A percentile compares a stretch with the other conserved stretches of the same genome.
phyloP scores from a whole-genome alignment of 176 grass and related monocot genomes.

The Eremochloa ophiuroides region DNA sequence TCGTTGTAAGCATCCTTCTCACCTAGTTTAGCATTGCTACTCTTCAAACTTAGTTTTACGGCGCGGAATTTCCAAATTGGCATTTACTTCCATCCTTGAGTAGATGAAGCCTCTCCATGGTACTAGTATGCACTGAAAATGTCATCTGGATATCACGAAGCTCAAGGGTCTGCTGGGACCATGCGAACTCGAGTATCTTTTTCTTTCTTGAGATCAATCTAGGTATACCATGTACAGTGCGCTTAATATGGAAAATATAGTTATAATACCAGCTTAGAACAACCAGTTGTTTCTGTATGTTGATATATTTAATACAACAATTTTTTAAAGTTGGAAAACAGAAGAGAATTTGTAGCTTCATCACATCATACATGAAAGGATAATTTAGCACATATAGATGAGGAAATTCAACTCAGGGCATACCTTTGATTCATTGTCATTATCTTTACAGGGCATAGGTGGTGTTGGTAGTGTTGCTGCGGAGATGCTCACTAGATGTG shows the following conservation, averaged over 20 bases:
- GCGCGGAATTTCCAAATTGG: not conserved
- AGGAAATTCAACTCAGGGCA: not conserved
- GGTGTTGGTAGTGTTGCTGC: conserved; percentile 95
- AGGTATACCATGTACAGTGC: not conserved
- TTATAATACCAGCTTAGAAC: not conserved
- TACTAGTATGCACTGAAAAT: not conserved
- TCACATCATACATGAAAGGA: not conserved
- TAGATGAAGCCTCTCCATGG: not conserved
- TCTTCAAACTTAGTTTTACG: not conserved
- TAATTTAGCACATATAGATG: not conserved
- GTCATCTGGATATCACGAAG: not conserved
- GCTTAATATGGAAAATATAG: not conserved
- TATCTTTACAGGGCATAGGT: conserved; percentile 70
- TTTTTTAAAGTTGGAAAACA: not conserved
- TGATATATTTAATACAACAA: not conserved
- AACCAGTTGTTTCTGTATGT: not conserved
- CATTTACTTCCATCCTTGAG: not conserved
- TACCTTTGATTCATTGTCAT: not conserved
- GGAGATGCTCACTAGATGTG: conserved; percentile 97
- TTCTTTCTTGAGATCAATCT: not conserved
- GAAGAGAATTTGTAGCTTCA: not conserved
- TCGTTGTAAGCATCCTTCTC: conserved; percentile 53
- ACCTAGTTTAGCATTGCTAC: not conserved
- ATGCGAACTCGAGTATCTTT: not conserved
- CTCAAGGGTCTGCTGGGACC: not conserved